These are phyloP conservation scores for Mycena sp. DNA, from an alignment of 1,284 basidiomycete genomes.

Conservation along the genomic window DNA sequence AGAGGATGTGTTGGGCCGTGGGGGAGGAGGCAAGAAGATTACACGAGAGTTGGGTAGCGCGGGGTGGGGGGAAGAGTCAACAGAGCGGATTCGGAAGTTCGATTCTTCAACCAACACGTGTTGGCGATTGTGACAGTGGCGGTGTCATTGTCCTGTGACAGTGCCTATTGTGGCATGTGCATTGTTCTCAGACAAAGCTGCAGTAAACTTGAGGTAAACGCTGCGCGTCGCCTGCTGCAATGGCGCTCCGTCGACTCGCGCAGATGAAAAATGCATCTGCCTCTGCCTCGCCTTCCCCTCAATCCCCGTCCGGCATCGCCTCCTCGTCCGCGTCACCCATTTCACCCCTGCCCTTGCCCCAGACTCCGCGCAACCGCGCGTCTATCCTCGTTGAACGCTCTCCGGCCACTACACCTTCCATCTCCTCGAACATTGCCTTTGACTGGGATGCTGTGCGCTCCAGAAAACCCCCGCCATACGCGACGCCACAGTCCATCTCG, in stretches of 20 bases:
- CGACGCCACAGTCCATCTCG: slow-evolving; percentile 55
- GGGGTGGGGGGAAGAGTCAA: slow-evolving; percentile 13
- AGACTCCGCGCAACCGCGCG: slow-evolving; percentile 55
- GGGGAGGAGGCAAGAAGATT: slow-evolving; percentile 31
- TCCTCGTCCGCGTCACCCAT: slow-evolving; percentile 32
- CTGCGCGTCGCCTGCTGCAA: too few relatives aligned
- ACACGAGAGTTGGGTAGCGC: slow-evolving; percentile 20
- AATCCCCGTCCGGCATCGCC: slow-evolving; percentile 23
- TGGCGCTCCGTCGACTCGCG: slow-evolving; percentile 64
- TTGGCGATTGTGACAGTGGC: too few relatives aligned
- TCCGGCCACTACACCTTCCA: slow-evolving; percentile 69
- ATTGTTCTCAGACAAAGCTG: too few relatives aligned
- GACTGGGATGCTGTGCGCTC: slow-evolving; percentile 84
- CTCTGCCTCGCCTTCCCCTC: slow-evolving; percentile 40
- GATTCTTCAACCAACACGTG: slow-evolving; percentile 3
- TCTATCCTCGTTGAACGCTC: slow-evolving; percentile 59
- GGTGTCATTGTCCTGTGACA: too few relatives aligned
- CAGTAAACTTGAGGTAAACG: too few relatives aligned
- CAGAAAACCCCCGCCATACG: slow-evolving; percentile 73
- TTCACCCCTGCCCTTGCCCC: slow-evolving; percentile 34
- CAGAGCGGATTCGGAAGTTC: slow-evolving; percentile 16
- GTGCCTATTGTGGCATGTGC: too few relatives aligned
- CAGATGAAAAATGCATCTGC: slow-evolving; percentile 52
- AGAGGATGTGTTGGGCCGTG: slow-evolving; percentile 57
- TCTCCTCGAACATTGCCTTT: slow-evolving; percentile 61